Conservation (phyloP, 148 eudicot species). For the Limonium bicolor region DNA sequence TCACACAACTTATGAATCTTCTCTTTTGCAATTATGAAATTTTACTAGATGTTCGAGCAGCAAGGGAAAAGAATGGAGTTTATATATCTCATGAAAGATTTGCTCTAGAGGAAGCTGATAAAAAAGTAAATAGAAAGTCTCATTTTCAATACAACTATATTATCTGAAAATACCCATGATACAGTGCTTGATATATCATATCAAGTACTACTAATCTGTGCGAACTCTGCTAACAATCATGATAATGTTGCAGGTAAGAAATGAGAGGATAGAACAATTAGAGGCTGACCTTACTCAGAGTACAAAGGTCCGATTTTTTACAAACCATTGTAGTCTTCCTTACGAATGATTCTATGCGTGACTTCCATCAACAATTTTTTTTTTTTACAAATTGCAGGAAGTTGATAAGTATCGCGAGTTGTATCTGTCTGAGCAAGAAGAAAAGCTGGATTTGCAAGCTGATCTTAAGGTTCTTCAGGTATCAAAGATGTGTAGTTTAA, state of each 20-base stretch:
- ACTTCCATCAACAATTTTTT: constrained; percentile 1
- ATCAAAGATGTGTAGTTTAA: too few relatives aligned
- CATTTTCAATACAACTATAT: neutral
- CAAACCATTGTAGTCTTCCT: neutral
- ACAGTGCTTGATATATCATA: neutral
- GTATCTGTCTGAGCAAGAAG: constrained; percentile 61
- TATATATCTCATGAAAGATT: constrained; percentile 65
- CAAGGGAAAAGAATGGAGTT: constrained; percentile 86
- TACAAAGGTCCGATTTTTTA: constrained; percentile 27
- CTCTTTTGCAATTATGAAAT: neutral
- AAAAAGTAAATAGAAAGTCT: too few relatives aligned
- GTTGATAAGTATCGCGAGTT: constrained; percentile 39
- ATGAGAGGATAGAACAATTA: constrained; percentile 67
- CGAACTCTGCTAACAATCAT: neutral
- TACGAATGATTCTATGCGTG: neutral
- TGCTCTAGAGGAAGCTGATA: constrained; percentile 77
- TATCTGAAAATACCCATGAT: neutral
- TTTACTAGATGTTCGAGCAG: constrained; percentile 66
- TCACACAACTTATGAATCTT: neutral
- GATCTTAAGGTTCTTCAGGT: constrained; percentile 75
- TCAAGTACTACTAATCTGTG: neutral
- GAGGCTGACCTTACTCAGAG: constrained; percentile 52
- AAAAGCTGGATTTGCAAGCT: constrained; percentile 38
- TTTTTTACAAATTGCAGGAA: constrained; percentile 48
- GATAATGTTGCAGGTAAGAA: constrained; percentile 29